A percentile compares a stretch with the other conserved stretches of the same genome.
Evolutionary conservation across 768 basidiomycete species (phyloP).

Genomic region (Xerocomus brunneocitrinus): DNA sequence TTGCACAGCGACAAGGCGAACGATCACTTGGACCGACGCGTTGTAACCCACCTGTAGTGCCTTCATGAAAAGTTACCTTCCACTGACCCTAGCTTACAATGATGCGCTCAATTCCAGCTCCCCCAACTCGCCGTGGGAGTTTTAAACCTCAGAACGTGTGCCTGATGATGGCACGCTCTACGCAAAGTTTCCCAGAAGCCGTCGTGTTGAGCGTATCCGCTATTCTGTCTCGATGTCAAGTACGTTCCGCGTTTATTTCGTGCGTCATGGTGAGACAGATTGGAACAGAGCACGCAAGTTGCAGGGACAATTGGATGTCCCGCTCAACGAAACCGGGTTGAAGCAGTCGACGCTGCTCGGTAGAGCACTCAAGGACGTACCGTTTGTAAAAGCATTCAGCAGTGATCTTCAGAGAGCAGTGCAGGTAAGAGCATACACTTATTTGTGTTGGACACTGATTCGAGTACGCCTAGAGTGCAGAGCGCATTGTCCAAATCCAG

Average conservation of each 20-base stretch:
- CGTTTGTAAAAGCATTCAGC: constrained; percentile 50
- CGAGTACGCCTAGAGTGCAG: not conserved
- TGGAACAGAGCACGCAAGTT: constrained; percentile 55
- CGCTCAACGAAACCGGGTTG: too few relatives aligned
- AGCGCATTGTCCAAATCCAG: not conserved
- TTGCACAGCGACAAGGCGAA: too few relatives aligned
- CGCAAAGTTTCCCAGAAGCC: not conserved
- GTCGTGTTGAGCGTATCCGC: not conserved
- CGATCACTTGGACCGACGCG: too few relatives aligned
- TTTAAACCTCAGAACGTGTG: not conserved
- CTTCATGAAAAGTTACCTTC: not conserved
- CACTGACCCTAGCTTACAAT: not conserved
- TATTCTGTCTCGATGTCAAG: constrained; percentile 14
- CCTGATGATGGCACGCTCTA: not conserved
- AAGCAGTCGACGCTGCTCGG: constrained; percentile 45
- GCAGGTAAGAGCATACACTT: constrained; percentile 38
- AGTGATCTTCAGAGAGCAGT: constrained; percentile 66
- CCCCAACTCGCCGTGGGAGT: not conserved
- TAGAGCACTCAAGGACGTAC: constrained; percentile 47
- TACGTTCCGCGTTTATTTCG: constrained; percentile 48
- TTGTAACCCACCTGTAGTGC: not conserved
- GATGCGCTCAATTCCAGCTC: not conserved
- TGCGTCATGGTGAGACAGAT: constrained; percentile 73
- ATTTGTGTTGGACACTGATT: not conserved
- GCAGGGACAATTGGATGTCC: constrained; percentile 70